These are phyloP conservation scores for Sideroxylon spinosum DNA, from an alignment of 179 eudicot genomes.

Conservation along the genomic window DNA sequence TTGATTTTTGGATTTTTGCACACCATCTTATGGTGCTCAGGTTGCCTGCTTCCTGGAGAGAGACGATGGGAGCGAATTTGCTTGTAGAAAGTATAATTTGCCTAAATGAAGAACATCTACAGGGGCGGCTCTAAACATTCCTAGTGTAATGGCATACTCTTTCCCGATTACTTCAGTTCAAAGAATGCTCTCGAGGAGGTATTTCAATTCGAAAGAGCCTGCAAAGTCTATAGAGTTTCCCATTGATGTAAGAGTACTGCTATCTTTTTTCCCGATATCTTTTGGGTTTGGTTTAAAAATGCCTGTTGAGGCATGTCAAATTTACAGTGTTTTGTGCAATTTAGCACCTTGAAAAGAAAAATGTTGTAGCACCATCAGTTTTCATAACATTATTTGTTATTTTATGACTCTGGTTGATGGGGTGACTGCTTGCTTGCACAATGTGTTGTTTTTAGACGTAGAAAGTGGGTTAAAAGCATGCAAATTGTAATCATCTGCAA, in stretches of 20 bases:
- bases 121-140: neutral
- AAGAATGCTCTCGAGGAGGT: neutral
- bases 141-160: neutral
- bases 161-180: neutral
- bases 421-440: too few species aligned
- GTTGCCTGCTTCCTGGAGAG: slow-evolving; percentile 3
- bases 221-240: neutral
- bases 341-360: too few species aligned
- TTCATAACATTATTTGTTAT: neutral
- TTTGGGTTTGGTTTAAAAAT: neutral
- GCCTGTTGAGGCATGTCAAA: neutral
- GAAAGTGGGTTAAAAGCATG: too few species aligned
- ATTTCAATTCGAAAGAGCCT: neutral
- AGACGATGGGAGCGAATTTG: neutral
- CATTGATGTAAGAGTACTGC: neutral
- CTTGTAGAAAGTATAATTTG: neutral
- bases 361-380: neutral
- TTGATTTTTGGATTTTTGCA: neutral
- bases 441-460: too few species aligned
- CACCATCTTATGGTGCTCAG: neutral
- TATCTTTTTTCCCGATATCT: neutral
- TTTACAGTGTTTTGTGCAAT: neutral
- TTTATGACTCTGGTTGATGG: too few species aligned
- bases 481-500: too few species aligned
- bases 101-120: neutral